Evolutionary conservation across 2,329 filamentous ascomycete species (phyloP), one percentile per base, ranked within the genome.

Genomic region (Leptodontidium sp.): DNA sequence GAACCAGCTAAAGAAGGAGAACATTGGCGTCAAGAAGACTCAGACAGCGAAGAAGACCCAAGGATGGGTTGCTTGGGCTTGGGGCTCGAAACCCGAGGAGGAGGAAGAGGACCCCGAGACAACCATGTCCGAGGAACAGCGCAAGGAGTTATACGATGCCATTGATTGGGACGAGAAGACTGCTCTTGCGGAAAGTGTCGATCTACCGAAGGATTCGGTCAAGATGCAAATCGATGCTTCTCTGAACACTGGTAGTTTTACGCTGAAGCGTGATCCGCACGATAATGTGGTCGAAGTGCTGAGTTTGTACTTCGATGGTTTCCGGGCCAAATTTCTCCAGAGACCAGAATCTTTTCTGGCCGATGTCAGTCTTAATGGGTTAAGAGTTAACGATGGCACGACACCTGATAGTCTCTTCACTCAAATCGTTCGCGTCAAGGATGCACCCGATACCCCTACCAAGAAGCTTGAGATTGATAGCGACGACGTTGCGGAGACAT

Each of bases 91-190:
- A 75, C 87, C 90, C 0, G 76, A 82, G 38, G 76, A 79, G 47
- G 85, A 90, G 62, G 82, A 86, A 62, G 86, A 92, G 50, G 85
- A 92, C 55, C 91, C 97, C 74, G 92, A 94, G 71, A 93, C 90
- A 0, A 88, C 93, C 69, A 97, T 99, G 86, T 97, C 93, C 0
- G 96, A 99, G 70, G 91, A 98, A 80, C 94, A 99, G 79, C 91
- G 95, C 52, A 94, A 98, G 79, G 95, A 99, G 80, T 87, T 99
- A 11, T 99, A 98, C 79, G 91, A 97, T 74, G 97, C 93, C 61
- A 99, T 99, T 75, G 96, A 98, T 76, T 99, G 95, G 90, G 93
- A 99, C 71, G 96, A 99, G 80, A 98, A 98, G 83, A 90, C 94
- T 69, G 93, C 92, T 1, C 86, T 99, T 49, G 86, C 93, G 0